Conservation (phyloP, 768 basidiomycete species). For the Terana coerulea region DNA sequence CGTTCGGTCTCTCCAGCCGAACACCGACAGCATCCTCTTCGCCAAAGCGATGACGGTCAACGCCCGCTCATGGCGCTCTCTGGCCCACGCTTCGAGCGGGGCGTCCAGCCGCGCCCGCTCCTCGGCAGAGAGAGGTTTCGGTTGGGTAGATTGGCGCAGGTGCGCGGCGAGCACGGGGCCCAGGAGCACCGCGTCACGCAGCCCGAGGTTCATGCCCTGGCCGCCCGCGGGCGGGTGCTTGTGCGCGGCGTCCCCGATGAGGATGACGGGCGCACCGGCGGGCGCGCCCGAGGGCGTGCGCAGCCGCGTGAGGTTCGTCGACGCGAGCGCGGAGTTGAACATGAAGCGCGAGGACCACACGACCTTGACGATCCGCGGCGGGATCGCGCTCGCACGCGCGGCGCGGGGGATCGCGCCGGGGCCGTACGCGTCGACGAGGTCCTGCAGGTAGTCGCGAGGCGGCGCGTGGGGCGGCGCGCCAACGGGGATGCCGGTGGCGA, state of each 20-base stretch:
- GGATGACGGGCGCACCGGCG: constrained; percentile 17
- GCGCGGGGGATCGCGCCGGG: constrained; percentile 31
- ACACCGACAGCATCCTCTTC: constrained; percentile 29
- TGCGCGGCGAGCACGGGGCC: constrained; percentile 39
- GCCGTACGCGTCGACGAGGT: constrained; percentile 37
- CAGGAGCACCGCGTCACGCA: constrained; percentile 48
- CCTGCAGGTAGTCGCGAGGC: constrained; percentile 39
- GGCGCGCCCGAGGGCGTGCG: constrained; percentile 1
- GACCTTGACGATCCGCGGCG: constrained; percentile 31
- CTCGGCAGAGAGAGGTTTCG: no score
- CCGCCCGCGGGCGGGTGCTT: constrained; percentile 54
- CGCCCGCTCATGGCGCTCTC: constrained; percentile 34
- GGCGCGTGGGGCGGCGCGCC: constrained; percentile 36
- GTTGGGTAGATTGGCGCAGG: constrained; percentile 19
- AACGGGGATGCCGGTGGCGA: constrained; percentile 37
- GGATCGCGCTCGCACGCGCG: constrained; percentile 23
- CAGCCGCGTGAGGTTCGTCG: constrained; percentile 32
- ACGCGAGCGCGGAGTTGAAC: constrained; percentile 41
- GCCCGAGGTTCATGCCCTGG: constrained; percentile 57
- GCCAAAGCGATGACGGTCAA: constrained; percentile 39
- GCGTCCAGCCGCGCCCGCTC: constrained; percentile 27
- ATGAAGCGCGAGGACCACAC: constrained; percentile 48
- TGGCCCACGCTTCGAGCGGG: constrained; percentile 33
- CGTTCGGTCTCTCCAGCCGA: constrained; percentile 22
- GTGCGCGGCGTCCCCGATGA: constrained; percentile 48